Conservation (phyloP, 73 alveolate species). For the Tetrahymena malaccensis region DNA sequence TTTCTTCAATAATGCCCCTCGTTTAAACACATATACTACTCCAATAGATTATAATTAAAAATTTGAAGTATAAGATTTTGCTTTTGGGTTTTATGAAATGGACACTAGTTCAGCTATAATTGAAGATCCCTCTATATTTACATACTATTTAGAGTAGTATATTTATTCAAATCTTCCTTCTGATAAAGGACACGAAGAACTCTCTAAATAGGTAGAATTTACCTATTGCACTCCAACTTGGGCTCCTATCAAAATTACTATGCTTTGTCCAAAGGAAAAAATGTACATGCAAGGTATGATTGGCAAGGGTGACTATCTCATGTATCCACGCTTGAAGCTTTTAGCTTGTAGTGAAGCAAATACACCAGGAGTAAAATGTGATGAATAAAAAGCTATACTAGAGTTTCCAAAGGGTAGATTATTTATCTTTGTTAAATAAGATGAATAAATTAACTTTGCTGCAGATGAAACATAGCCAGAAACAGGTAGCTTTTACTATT, state of each 20-base stretch:
- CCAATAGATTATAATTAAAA: not conserved
- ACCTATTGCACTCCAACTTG: not conserved
- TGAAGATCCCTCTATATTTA: not conserved
- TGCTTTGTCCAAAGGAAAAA: not conserved
- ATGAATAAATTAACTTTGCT: not conserved
- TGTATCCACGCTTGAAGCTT: not conserved
- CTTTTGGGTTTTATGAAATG: not conserved
- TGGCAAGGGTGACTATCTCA: not conserved
- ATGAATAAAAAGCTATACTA: not conserved
- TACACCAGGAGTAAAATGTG: not conserved
- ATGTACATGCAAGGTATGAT: not conserved
- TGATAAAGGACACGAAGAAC: not conserved
- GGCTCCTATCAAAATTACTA: not conserved
- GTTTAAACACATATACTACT: not conserved
- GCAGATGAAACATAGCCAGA: not conserved
- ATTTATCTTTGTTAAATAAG: not conserved
- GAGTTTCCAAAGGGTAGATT: not conserved
- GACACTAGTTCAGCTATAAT: not conserved
- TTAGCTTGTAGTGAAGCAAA: not conserved
- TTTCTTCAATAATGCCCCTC: not conserved
- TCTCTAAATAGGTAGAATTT: not conserved
- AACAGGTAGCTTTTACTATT: not conserved
- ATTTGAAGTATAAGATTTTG: not conserved
- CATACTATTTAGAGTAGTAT: not conserved
- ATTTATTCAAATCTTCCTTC: not conserved